phyloP scores from a whole-genome alignment of 2,329 filamentous ascomycete genomes.

The Penicillium sclerotigenum region DNA sequence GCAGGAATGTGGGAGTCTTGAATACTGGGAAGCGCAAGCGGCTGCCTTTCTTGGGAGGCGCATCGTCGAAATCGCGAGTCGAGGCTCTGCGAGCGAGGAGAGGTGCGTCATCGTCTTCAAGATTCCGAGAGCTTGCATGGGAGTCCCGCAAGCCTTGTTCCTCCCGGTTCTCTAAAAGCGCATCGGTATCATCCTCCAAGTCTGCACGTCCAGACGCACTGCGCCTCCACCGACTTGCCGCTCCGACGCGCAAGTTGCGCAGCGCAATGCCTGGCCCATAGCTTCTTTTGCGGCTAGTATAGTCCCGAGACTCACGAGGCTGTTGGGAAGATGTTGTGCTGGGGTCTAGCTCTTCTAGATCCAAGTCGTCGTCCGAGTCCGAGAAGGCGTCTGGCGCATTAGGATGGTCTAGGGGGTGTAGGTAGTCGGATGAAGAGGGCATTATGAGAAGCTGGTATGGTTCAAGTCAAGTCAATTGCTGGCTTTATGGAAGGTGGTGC shows the following conservation, averaged over 20 bases:
- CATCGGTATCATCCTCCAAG: slow-evolving; percentile 62
- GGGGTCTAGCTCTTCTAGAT: slow-evolving; percentile 48
- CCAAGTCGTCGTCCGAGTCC: slow-evolving; percentile 46
- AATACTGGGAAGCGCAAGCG: slow-evolving; percentile 66
- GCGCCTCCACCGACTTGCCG: slow-evolving; percentile 43
- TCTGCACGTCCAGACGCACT: slow-evolving; percentile 35
- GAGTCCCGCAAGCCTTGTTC: slow-evolving; percentile 56
- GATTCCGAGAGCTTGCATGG: slow-evolving; percentile 54
- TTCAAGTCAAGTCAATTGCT: slow-evolving; percentile 7
- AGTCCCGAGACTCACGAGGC: slow-evolving; percentile 29
- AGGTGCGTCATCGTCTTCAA: slow-evolving; percentile 69
- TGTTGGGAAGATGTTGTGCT: slow-evolving; percentile 25
- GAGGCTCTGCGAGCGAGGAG: slow-evolving; percentile 54
- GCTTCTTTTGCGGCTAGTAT: slow-evolving; percentile 23
- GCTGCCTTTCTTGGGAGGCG: slow-evolving; percentile 50
- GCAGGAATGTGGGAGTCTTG: slow-evolving; percentile 46
- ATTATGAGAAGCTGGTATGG: slow-evolving; percentile 22
- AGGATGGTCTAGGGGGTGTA: slow-evolving; percentile 31
- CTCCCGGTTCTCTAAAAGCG: slow-evolving; percentile 63
- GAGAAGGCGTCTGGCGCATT: slow-evolving; percentile 34
- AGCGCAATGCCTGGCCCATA: slow-evolving; percentile 44
- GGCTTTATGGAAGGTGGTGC: slow-evolving; percentile 18
- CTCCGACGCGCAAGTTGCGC: slow-evolving; percentile 51
- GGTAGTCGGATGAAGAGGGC: slow-evolving; percentile 39
- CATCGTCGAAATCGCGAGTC: slow-evolving; percentile 30